Base-by-base conservation (phyloP, 768 basidiomycete genomes). In the Harrya chromipes region DNA sequence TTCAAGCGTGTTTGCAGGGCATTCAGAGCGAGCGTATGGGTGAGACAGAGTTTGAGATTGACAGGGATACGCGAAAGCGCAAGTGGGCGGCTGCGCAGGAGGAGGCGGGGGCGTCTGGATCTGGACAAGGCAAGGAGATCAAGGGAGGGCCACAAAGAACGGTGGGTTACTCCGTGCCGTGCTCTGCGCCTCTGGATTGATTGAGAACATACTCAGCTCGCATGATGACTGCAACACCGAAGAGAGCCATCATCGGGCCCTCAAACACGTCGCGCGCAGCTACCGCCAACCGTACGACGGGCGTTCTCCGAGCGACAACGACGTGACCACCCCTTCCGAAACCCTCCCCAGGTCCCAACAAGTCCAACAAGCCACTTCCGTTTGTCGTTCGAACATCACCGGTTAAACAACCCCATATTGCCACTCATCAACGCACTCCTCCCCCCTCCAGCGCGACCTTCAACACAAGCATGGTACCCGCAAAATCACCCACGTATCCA, bases 81-180 rank as follows among this genome's bases (percentile, higher is more conserved):
- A 90, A 90, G 65, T 87, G 85, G 85, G 78, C 82, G 4, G 84
- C 80, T 16, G 77, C 80, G 43, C 69, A 72, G 57, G 83, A 85
- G 59, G 79, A 82, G 41, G 72, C 67, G 10, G 77, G 76, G 23
- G 65, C 67, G 27, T 74, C 73, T 41, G 70, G 70, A 29, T 66
- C 72, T 0, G 29, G 29, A 29, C 29, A 29, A 29, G 58, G 4
- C 34, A 44, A n/a, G 42, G 37, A 44, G 73, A 65, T 3, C 52
- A 47, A 11, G 37, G 24, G 10, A 78, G 81, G 57, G 76, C 77
- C 0, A 31, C 70, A 33, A 89, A 88, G 72, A 82, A 71, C 60
- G 84, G 87, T 87, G 57, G 41, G 77, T 56, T 19, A 24, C 36
- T n/a, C 43, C 19, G 5, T 16, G 3, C 23, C 1, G n/a, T 16